A percentile compares a stretch with the other conserved stretches of the same genome.
Conservation (phyloP, 2,329 filamentous ascomycete species). For the Cryphonectria parasitica region DNA sequence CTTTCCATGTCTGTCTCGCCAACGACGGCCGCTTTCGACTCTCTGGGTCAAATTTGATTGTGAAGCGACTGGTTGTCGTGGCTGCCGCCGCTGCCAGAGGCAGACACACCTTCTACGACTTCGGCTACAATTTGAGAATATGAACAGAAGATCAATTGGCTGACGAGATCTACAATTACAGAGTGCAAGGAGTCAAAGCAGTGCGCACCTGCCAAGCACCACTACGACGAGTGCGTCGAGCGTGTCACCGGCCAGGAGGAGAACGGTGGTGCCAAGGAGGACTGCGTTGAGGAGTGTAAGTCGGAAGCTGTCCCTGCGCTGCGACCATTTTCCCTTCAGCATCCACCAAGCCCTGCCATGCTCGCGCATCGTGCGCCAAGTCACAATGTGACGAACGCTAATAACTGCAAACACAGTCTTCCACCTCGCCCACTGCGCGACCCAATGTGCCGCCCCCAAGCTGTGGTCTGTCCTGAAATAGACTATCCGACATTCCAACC, state of each 20-base stretch:
- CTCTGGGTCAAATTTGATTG: background rate
- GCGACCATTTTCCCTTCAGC: background rate
- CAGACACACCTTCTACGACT: background rate
- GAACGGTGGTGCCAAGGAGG: constrained; percentile 76
- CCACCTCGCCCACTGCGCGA: constrained; percentile 96
- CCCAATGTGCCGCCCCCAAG: constrained; percentile 91
- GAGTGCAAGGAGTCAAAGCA: constrained; percentile 87
- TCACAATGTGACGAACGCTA: constrained; percentile 14
- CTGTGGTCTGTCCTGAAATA: constrained; percentile 94
- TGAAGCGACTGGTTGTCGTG: background rate
- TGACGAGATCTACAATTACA: constrained; percentile 45
- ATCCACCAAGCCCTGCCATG: background rate
- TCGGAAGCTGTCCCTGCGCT: constrained; percentile 34
- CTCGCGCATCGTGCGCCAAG: background rate
- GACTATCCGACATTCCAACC: constrained; percentile 36
- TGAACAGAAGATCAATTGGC: constrained; percentile 6
- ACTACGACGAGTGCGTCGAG: constrained; percentile 97
- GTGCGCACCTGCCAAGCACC: constrained; percentile 90
- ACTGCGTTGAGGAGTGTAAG: constrained; percentile 99
- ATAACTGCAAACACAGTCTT: constrained; percentile 69
- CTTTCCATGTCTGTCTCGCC: background rate
- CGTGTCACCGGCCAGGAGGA: constrained; percentile 77
- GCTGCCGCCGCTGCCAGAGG: background rate
- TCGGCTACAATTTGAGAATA: background rate
- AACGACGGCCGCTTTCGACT: background rate